A percentile compares a stretch with the other conserved stretches of the same genome.
These are phyloP conservation scores for Globisporangium yorkense DNA, from an alignment of 352 stramenopile species.

Conservation along the genomic window DNA sequence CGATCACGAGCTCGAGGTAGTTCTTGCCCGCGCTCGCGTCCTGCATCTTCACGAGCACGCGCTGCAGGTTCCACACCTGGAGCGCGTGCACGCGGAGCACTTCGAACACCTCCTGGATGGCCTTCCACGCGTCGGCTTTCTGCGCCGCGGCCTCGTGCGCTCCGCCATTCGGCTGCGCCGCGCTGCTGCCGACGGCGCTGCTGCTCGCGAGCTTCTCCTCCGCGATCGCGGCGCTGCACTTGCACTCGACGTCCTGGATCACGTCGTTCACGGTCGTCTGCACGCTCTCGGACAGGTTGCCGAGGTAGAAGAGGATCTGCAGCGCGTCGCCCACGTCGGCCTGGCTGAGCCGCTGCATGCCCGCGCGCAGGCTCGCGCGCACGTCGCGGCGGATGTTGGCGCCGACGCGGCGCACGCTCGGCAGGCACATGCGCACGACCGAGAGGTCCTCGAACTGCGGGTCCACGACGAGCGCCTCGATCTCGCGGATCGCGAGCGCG, in stretches of 20 bases:
- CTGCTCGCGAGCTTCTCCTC: constrained; percentile 54
- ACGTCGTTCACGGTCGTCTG: constrained; percentile 78
- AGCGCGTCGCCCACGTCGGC: constrained; percentile 67
- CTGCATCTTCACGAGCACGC: constrained; percentile 77
- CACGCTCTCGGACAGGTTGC: constrained; percentile 49
- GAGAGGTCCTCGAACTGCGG: constrained; percentile 60
- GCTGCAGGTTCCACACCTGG: constrained; percentile 84
- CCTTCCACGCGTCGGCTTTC: constrained; percentile 76
- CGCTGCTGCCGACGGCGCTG: constrained; percentile 10
- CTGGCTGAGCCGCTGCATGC: constrained; percentile 57
- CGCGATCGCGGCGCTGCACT: constrained; percentile 46
- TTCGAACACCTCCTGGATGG: constrained; percentile 76
- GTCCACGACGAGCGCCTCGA: constrained; percentile 50
- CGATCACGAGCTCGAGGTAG: constrained; percentile 70
- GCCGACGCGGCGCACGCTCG: constrained; percentile 38
- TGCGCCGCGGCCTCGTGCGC: constrained; percentile 32
- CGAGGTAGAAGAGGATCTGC: constrained; percentile 78
- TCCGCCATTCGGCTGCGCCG: background rate
- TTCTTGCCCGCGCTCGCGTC: constrained; percentile 34
- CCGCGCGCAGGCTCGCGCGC: constrained; percentile 34
- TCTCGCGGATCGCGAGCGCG: constrained; percentile 67
- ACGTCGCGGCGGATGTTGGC: constrained; percentile 49
- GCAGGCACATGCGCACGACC: constrained; percentile 50
- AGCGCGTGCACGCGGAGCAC: constrained; percentile 56
- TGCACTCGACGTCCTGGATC: constrained; percentile 74